Percentiles rank a stretch among this genome's conserved stretches.
Conservation (phyloP, 257 asterid species). For the Solanum pimpinellifolium region DNA sequence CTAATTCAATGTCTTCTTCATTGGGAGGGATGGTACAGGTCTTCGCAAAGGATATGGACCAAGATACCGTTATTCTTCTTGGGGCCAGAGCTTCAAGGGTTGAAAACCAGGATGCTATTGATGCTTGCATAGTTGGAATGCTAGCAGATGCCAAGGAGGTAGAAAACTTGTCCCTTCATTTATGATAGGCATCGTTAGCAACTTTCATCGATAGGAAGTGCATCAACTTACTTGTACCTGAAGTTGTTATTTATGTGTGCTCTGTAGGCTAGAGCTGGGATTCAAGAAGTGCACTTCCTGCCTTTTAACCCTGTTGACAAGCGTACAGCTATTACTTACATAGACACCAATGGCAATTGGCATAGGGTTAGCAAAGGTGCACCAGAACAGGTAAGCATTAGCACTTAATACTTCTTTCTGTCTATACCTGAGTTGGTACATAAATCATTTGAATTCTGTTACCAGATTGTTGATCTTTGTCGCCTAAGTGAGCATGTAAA, state of each 20-base stretch:
- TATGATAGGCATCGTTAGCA: neutral
- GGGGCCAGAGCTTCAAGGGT: slow-evolving; percentile 45
- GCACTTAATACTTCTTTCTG: neutral
- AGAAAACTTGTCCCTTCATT: neutral
- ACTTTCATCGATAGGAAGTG: neutral
- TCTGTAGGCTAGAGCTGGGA: slow-evolving; percentile 81
- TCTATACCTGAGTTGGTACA: neutral
- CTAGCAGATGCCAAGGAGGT: slow-evolving; percentile 41
- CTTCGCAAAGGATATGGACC: slow-evolving; percentile 25
- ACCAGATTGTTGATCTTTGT: slow-evolving; percentile 34
- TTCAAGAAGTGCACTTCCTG: slow-evolving; percentile 76
- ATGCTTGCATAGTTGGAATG: slow-evolving; percentile 39
- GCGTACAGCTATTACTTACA: slow-evolving; percentile 80
- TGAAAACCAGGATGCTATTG: slow-evolving; percentile 46
- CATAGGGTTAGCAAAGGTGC: slow-evolving; percentile 94
- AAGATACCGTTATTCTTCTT: slow-evolving; percentile 22
- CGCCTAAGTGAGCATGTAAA: slow-evolving; percentile 15
- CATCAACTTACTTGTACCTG: neutral
- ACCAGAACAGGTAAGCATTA: slow-evolving; percentile 67
- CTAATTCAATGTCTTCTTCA: neutral
- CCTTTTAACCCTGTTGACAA: slow-evolving; percentile 91
- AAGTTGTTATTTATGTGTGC: neutral
- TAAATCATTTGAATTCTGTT: neutral
- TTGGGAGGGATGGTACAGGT: slow-evolving; percentile 8
- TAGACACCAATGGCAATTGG: slow-evolving; percentile 63